Percentiles rank a stretch among this genome's conserved stretches.
Conservation (phyloP, 2,329 filamentous ascomycete genomes). For the Zymoseptoria ardabiliae region DNA sequence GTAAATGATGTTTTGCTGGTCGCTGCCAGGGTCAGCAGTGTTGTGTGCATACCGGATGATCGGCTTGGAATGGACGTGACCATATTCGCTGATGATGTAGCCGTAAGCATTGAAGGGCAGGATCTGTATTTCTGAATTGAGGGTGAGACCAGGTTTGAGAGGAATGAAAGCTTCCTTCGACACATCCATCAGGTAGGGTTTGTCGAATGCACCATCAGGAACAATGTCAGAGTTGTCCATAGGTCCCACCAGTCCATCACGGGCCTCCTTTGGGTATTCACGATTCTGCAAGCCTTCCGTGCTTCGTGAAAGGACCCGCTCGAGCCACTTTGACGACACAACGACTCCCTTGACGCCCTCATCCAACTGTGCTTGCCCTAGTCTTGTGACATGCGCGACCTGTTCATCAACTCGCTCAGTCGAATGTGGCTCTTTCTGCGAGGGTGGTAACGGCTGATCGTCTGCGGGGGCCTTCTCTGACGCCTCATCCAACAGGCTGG, state of each 20-base stretch:
- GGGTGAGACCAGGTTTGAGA: constrained; percentile 58
- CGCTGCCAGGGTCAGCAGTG: constrained; percentile 53
- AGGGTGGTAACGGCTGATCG: background rate
- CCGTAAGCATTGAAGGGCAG: constrained; percentile 77
- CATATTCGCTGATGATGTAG: constrained; percentile 74
- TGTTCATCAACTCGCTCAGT: constrained; percentile 53
- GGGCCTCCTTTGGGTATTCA: constrained; percentile 51
- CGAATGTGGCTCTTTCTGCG: constrained; percentile 8
- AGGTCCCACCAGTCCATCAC: constrained; percentile 62
- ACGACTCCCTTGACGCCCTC: constrained; percentile 72
- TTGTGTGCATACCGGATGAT: constrained; percentile 75
- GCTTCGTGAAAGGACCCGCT: constrained; percentile 60
- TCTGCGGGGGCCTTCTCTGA: background rate
- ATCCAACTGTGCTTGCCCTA: constrained; percentile 45
- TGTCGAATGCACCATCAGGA: constrained; percentile 22
- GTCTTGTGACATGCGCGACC: constrained; percentile 61
- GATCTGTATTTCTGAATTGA: constrained; percentile 66
- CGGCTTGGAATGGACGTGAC: constrained; percentile 57
- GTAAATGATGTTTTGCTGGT: constrained; percentile 61
- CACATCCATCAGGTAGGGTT: constrained; percentile 18
- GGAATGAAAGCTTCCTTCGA: constrained; percentile 52
- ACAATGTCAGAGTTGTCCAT: constrained; percentile 84
- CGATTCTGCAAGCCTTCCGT: constrained; percentile 50
- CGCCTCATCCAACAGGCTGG: background rate
- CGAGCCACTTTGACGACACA: constrained; percentile 73